Evolutionary conservation across 768 basidiomycete genomes (phyloP), one percentile per base, ranked within the genome.

Genomic region (Trametes gibbosa): DNA sequence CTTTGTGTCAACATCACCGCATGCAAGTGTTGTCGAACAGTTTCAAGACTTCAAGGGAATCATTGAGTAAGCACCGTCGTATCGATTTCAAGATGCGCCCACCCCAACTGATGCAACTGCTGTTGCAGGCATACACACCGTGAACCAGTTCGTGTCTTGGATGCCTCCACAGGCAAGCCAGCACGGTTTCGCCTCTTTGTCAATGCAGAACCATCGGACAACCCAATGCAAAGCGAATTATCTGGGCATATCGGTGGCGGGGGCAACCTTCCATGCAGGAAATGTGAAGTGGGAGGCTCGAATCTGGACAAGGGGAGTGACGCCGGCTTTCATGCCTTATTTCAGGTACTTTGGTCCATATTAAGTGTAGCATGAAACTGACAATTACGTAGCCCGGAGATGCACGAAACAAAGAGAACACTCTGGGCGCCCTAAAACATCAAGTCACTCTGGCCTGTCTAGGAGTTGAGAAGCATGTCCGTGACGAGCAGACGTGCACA

Each of bases 221-320:
- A 69, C 41, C 68, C 68, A 3, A 52, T 62, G 54, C 68, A 69
- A 50, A 45, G 48, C 12, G 68, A 69, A 43, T 7, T 43, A 12
- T 54, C 42, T 23, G 54, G 46, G 0, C 80, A 82, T 29, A 77
- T 75, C 39, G 77, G 79, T 0, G 65, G 69, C 0, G 68, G 71
- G 0, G 76, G 77, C 10, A 81, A 80, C 39, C 59, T 67, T 9
- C 71, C 68, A 3, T 83, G 80, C 52, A 62, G 72, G 12, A 39
- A 49, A 14, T 66, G 65, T 34, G 25, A 57, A 19, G 61, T 54
- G 16, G 56, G 59, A 24, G 66, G 64, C 14, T 29, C 54, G 17
- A 39, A 40, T 5, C 24, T 35, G 16, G 19, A 25, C 3, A 27
- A 27, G 8, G 56, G 46, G 27, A 37, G 17, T 7, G 37, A 62